Conservation (phyloP, 768 basidiomycete species). For the Leucocoprinus birnbaumii region DNA sequence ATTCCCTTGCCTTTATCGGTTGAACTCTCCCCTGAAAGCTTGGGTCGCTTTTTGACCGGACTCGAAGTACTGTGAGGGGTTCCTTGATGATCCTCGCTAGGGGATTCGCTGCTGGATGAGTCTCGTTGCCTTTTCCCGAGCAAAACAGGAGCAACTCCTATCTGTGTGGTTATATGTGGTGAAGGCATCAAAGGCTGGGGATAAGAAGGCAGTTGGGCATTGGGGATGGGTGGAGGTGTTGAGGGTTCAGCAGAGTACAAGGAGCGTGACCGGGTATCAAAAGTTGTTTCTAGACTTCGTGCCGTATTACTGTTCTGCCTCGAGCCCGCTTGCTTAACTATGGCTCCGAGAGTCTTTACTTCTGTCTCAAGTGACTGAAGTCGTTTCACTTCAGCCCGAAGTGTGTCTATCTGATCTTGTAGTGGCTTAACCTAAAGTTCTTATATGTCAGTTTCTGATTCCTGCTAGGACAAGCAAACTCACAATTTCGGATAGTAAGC, state of each 20-base stretch:
- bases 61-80: slow-evolving; percentile 33
- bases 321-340: neutral
- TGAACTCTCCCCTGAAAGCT: slow-evolving; percentile 18
- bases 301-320: neutral
- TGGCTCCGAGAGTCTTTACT: slow-evolving; percentile 19
- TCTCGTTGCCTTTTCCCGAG: slow-evolving; percentile 71
- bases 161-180: slow-evolving; percentile 22
- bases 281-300: neutral
- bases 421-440: slow-evolving; percentile 16
- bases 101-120: slow-evolving; percentile 38
- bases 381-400: slow-evolving; percentile 21
- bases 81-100: slow-evolving; percentile 37
- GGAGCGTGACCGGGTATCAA: slow-evolving; percentile 3
- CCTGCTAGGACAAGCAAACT: neutral
- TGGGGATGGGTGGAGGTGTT: slow-evolving; percentile 9
- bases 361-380: slow-evolving; percentile 20
- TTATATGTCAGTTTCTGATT: neutral
- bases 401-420: slow-evolving; percentile 19
- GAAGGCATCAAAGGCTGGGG: slow-evolving; percentile 8
- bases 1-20: slow-evolving; percentile 8
- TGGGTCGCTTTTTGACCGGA: slow-evolving; percentile 54
- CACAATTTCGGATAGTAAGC: slow-evolving; percentile 3
- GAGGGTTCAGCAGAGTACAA: slow-evolving; percentile 15
- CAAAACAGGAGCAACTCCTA: slow-evolving; percentile 40
- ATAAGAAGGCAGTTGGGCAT: slow-evolving; percentile 5